Base-by-base conservation (phyloP, 768 basidiomycete genomes). In the Fomitopsis serialis region DNA sequence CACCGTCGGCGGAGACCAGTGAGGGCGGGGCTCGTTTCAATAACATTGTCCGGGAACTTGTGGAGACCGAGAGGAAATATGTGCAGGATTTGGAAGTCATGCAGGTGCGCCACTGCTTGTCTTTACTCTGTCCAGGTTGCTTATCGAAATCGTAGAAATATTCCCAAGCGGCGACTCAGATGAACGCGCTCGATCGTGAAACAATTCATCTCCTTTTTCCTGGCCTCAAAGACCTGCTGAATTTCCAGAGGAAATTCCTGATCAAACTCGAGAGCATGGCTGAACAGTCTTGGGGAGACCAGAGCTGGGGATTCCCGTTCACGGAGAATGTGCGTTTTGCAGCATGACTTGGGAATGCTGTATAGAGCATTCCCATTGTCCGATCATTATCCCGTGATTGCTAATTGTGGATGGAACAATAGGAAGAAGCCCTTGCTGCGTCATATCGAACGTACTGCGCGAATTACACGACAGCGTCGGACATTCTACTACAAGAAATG, bases 381-480 rank as follows among this genome's bases (percentile, higher is more conserved):
- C 29, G 61, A 35, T 59, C 53, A 57, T 62, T 48, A 59, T 46
- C 59, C 60, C 58, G 63, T 65, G 58, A 66, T 69, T 67, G 55
- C 60, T 53, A 65, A 63, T 60, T 56, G 57, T 56, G 54, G 40
- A 51, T n/a, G 53, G 67, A 73, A 77, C 75, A 80, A 80, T 77
- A 98, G 90, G 96, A 99, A 78, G 83, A 92, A 53, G 93, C 95
- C 62, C 98, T 99, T 63, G 81, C 84, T 19, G 17, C 24, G 27
- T 92, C 93, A 34, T 99, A 99, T 69, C 94, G 97, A 65, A 93
- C 96, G 9, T 99, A 97, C 69, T 98, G 53, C 85, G 83, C 90
- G 82, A 92, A 56, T 84, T 88, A 63, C 22, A 56, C 55, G 52
- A 54, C 62, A 43, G 57, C 56, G 48, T 59, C 56, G 37, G 61